Evolutionary conservation across 192 early-diverging fungal species (phyloP).

Genomic region (Backusella mclennaniae): DNA sequence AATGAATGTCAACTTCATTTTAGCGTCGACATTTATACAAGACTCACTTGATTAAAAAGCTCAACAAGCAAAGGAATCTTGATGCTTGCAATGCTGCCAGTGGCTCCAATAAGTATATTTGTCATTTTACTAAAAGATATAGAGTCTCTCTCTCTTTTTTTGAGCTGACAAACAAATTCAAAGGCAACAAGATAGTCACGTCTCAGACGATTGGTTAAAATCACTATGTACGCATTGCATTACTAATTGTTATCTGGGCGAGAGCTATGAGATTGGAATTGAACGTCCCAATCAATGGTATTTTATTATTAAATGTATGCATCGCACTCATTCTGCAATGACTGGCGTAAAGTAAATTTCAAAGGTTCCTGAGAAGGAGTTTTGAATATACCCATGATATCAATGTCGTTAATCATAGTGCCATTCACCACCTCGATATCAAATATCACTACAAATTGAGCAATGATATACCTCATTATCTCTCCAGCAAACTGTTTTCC

Average conservation of each 20-base stretch:
- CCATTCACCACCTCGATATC: background rate
- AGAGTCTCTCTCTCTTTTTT: background rate
- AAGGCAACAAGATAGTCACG: background rate
- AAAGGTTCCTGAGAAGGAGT: background rate
- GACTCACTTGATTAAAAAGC: constrained; percentile 30
- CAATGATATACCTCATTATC: background rate
- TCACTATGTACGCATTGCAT: background rate
- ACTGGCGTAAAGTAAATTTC: background rate
- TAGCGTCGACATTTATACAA: background rate
- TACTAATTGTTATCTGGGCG: background rate
- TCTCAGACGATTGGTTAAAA: background rate
- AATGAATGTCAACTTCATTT: background rate
- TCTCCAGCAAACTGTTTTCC: background rate
- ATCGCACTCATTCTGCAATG: too few species aligned
- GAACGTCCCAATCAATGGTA: too few species aligned
- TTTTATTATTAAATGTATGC: too few species aligned
- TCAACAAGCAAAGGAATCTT: constrained; percentile 79
- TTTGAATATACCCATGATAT: background rate
- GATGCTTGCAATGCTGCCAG: constrained; percentile 90
- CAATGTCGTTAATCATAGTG: background rate
- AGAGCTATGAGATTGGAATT: background rate
- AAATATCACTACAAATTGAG: background rate
- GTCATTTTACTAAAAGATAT: background rate
- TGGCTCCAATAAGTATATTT: constrained; percentile 74
- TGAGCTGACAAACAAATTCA: background rate